Percentiles rank a stretch among this genome's conserved stretches.
These are phyloP conservation scores for Aspergillus glaucus DNA, from an alignment of 2,329 filamentous ascomycete genomes.

Conservation along the genomic window DNA sequence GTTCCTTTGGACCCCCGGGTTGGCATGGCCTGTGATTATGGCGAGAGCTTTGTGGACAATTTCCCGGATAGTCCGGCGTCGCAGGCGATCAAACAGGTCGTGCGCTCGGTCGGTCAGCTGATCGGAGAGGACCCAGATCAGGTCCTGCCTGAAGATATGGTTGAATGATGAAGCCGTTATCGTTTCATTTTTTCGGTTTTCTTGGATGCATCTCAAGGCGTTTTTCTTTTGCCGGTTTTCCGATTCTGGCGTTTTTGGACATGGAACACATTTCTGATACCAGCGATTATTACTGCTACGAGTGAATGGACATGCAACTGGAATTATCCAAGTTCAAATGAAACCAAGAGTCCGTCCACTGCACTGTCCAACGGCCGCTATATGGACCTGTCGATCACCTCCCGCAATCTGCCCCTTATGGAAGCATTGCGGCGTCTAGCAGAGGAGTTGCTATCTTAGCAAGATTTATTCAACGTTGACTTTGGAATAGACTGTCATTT, in stretches of 20 bases:
- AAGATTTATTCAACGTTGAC: not conserved
- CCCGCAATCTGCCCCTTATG: not conserved
- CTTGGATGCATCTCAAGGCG: not conserved
- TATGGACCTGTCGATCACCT: not conserved
- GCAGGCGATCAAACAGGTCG: conserved; percentile 71
- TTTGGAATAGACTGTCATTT: not conserved
- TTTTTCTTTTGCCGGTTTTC: conserved; percentile 2
- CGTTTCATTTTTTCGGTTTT: conserved; percentile 3
- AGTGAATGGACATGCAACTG: not conserved
- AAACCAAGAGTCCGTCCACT: not conserved
- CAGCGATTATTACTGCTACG: conserved; percentile 5
- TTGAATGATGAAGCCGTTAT: conserved; percentile 14
- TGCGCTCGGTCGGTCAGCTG: conserved; percentile 62
- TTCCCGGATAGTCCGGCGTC: conserved; percentile 93
- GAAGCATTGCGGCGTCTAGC: not conserved
- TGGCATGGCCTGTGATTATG: conserved; percentile 93
- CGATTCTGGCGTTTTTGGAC: conserved; percentile 15
- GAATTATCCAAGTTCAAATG: too few relatives aligned
- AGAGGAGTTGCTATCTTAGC: not conserved
- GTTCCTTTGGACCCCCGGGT: conserved; percentile 91
- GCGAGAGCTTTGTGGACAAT: conserved; percentile 92
- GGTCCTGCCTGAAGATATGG: conserved; percentile 33
- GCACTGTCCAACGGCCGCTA: not conserved
- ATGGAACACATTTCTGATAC: conserved; percentile 14
- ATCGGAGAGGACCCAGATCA: conserved; percentile 57